Percentiles rank a stretch among this genome's conserved stretches.
phyloP scores from a whole-genome alignment of 1,284 basidiomycete genomes.

The Austroboletus novae-zelandiae region DNA sequence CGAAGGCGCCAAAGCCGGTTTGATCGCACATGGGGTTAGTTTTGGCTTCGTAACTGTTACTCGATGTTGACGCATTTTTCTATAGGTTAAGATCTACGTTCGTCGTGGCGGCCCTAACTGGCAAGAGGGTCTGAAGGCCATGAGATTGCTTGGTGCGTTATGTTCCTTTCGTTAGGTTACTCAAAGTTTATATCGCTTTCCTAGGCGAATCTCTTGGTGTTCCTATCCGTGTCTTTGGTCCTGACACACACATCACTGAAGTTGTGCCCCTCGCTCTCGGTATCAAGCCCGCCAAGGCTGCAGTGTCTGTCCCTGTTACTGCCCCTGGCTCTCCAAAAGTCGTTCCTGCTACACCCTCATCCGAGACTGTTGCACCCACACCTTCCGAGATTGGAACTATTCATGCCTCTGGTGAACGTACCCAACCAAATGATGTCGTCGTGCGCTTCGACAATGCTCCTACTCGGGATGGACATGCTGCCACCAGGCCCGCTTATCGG shows the following conservation, averaged over 20 bases:
- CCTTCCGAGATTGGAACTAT: slow-evolving; percentile 67
- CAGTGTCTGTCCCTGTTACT: slow-evolving; percentile 40
- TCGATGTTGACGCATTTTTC: background rate
- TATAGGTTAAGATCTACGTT: slow-evolving; percentile 87
- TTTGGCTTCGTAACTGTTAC: background rate
- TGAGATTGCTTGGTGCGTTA: slow-evolving; percentile 81
- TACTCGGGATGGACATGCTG: slow-evolving; percentile 28
- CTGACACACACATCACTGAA: slow-evolving; percentile 98
- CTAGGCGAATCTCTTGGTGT: slow-evolving; percentile 90
- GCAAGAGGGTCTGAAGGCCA: slow-evolving; percentile 98
- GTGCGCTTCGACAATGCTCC: slow-evolving; percentile 71
- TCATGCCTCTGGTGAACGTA: slow-evolving; percentile 77
- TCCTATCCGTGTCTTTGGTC: slow-evolving; percentile 95
- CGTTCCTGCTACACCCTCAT: slow-evolving; percentile 23
- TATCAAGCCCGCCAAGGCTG: slow-evolving; percentile 50
- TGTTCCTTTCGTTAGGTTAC: background rate
- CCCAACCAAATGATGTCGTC: slow-evolving; percentile 86
- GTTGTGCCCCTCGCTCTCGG: slow-evolving; percentile 98
- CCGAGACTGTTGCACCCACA: slow-evolving; percentile 25
- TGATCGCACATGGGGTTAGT: slow-evolving; percentile 64
- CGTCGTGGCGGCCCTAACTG: slow-evolving; percentile 99
- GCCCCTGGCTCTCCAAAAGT: slow-evolving; percentile 40
- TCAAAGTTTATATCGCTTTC: background rate
- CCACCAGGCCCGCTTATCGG: slow-evolving; percentile 72
- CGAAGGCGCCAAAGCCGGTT: slow-evolving; percentile 87